These are phyloP conservation scores for Fusarium liriodendri DNA, from an alignment of 2,329 filamentous ascomycete genomes.

Conservation along the genomic window DNA sequence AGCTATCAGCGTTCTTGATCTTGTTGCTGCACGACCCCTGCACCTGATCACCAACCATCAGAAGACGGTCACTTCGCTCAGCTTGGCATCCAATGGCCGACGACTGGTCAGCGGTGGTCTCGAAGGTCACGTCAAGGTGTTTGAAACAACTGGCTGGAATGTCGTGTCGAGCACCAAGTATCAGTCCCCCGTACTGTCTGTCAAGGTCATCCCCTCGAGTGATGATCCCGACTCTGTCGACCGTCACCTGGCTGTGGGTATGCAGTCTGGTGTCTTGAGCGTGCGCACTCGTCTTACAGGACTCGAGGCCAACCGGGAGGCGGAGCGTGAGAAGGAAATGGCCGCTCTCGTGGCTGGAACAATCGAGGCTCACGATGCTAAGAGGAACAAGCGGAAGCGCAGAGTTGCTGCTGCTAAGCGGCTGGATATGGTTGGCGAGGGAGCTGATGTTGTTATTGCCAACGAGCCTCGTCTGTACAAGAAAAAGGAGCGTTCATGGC, in stretches of 20 bases:
- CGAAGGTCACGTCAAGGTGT: constrained; percentile 97
- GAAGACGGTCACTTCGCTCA: constrained; percentile 93
- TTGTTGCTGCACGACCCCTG: constrained; percentile 89
- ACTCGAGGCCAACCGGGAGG: constrained; percentile 79
- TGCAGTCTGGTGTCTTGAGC: constrained; percentile 92
- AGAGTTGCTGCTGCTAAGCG: constrained; percentile 57
- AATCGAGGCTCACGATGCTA: constrained; percentile 81
- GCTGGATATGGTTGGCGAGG: constrained; percentile 87
- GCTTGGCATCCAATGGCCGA: constrained; percentile 81
- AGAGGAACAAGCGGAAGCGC: constrained; percentile 76
- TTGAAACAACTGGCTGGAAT: constrained; percentile 94
- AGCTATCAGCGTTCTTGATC: constrained; percentile 89
- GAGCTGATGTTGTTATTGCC: constrained; percentile 88
- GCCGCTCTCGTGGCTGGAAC: constrained; percentile 81
- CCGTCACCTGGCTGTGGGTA: constrained; percentile 93
- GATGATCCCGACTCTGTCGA: constrained; percentile 70
- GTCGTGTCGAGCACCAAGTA: constrained; percentile 97
- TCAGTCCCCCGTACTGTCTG: constrained; percentile 86
- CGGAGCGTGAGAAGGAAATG: constrained; percentile 87
- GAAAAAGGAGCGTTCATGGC: constrained; percentile 80
- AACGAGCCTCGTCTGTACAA: constrained; percentile 65
- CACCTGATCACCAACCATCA: constrained; percentile 94
- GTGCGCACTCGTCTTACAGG: constrained; percentile 90
- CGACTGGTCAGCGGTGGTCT: constrained; percentile 88
- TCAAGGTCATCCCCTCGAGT: constrained; percentile 73